These are phyloP conservation scores for Russula lepida DNA, from an alignment of 768 basidiomycete genomes.

Conservation along the genomic window DNA sequence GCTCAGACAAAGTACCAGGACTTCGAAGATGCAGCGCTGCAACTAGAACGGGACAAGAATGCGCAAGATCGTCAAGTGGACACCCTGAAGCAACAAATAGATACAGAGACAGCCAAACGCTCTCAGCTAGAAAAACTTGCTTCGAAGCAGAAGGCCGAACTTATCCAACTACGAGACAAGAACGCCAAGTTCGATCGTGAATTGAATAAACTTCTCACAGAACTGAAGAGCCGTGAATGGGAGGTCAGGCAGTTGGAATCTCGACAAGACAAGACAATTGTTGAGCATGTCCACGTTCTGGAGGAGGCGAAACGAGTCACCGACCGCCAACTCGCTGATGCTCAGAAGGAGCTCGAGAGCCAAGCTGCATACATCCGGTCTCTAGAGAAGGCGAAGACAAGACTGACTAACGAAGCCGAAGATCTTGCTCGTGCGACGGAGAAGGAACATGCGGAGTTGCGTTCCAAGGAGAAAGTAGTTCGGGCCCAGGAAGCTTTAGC, in stretches of 20 bases:
- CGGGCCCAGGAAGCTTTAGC: constrained; percentile 55
- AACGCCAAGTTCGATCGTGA: constrained; percentile 70
- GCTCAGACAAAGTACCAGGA: constrained; percentile 72
- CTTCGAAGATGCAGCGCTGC: constrained; percentile 81
- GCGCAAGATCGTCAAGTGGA: constrained; percentile 68
- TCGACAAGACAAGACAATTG: constrained; percentile 93
- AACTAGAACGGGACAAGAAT: constrained; percentile 75
- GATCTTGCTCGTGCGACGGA: constrained; percentile 72
- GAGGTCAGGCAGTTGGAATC: constrained; percentile 81
- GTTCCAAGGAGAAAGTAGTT: constrained; percentile 60
- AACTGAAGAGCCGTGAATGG: constrained; percentile 75
- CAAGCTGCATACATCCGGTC: constrained; percentile 72
- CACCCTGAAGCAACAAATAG: constrained; percentile 59
- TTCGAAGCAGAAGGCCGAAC: constrained; percentile 59
- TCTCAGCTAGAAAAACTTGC: constrained; percentile 63
- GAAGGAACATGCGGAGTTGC: constrained; percentile 53
- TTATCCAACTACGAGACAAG: constrained; percentile 57
- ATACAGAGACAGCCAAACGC: constrained; percentile 63
- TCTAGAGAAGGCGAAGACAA: constrained; percentile 72
- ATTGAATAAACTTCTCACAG: constrained; percentile 69
- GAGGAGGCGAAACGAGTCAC: constrained; percentile 94
- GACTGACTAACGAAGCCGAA: constrained; percentile 72
- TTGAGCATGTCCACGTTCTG: constrained; percentile 93
- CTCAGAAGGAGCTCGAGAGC: constrained; percentile 68
- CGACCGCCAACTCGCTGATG: constrained; percentile 80